Evolutionary conservation across 306 rosid species (phyloP).

Genomic region (Gillenia trifoliata): DNA sequence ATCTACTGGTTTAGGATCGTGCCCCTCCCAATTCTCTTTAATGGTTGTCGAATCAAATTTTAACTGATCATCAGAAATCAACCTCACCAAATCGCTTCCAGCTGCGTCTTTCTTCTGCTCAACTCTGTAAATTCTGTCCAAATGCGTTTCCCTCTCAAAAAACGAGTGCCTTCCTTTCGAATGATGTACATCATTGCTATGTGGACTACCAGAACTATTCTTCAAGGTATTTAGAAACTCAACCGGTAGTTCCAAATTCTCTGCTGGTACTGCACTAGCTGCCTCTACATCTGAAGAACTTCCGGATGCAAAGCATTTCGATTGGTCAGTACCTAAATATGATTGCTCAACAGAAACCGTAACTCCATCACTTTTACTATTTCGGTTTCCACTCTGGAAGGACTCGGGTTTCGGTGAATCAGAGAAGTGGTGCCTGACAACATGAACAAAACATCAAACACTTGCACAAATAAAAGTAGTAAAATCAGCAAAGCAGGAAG

Average conservation of each 20-base stretch:
- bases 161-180: slow-evolving; percentile 10
- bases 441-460: not conserved
- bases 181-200: slow-evolving; percentile 4
- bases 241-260: slow-evolving; percentile 5
- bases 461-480: not conserved
- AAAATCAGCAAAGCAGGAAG: not conserved
- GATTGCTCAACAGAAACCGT: slow-evolving; percentile 3
- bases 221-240: slow-evolving; percentile 24
- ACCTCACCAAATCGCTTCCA: slow-evolving; percentile 9
- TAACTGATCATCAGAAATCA: slow-evolving; percentile 20
- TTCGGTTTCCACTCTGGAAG: not conserved
- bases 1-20: slow-evolving; percentile 15
- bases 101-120: slow-evolving; percentile 13
- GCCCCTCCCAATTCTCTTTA: slow-evolving; percentile 3
- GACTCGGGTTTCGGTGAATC: slow-evolving; percentile 7
- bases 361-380: not conserved
- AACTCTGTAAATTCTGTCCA: slow-evolving; percentile 9
- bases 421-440: slow-evolving; percentile 19
- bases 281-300: slow-evolving; percentile 4
- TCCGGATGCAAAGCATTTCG: not conserved
- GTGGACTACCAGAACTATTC: slow-evolving; percentile 26
- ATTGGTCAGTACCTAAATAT: not conserved
- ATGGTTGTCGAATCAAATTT: slow-evolving; percentile 8
- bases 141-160: slow-evolving; percentile 18
- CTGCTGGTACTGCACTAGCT: not conserved